Conservation (phyloP, 768 basidiomycete species). For the Macrocybe gigantea region DNA sequence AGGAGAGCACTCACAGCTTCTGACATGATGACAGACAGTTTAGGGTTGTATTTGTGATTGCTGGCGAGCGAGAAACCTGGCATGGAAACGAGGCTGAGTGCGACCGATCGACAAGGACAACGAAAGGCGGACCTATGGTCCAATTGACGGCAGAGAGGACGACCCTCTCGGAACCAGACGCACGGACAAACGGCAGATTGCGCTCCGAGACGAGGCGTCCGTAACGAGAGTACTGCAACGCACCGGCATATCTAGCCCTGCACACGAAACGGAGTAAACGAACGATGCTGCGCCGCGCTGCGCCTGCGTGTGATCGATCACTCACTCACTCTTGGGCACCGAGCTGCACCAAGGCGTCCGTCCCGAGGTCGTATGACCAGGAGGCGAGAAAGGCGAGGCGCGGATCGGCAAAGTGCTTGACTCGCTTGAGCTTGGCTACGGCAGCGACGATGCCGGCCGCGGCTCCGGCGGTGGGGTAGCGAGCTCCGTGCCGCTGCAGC, state of each 20-base stretch:
- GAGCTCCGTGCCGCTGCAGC: slow-evolving; percentile 79
- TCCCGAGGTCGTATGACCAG: slow-evolving; percentile 55
- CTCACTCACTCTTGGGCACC: slow-evolving; percentile 57
- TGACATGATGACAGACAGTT: slow-evolving; percentile 49
- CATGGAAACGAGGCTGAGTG: background rate
- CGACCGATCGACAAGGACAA: slow-evolving; percentile 39
- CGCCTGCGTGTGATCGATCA: no score
- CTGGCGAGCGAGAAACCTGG: slow-evolving; percentile 60
- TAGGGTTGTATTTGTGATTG: slow-evolving; percentile 34
- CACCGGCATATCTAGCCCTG: slow-evolving; percentile 42
- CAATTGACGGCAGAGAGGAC: slow-evolving; percentile 66
- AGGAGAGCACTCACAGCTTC: slow-evolving; percentile 39
- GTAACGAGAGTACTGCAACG: slow-evolving; percentile 50
- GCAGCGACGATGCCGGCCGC: slow-evolving; percentile 36
- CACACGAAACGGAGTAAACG: no score
- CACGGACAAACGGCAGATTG: slow-evolving; percentile 28
- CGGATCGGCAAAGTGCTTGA: slow-evolving; percentile 35
- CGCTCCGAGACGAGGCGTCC: slow-evolving; percentile 20
- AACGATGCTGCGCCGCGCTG: no score
- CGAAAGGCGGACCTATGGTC: slow-evolving; percentile 35
- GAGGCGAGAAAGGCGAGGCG: slow-evolving; percentile 50
- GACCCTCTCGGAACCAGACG: slow-evolving; percentile 49
- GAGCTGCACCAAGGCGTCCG: slow-evolving; percentile 55
- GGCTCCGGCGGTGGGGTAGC: slow-evolving; percentile 60
- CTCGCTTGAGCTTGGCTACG: slow-evolving; percentile 49